These are phyloP conservation scores for Sporothrix dimorphospora DNA, from an alignment of 2,329 filamentous ascomycete species.

Conservation along the genomic window DNA sequence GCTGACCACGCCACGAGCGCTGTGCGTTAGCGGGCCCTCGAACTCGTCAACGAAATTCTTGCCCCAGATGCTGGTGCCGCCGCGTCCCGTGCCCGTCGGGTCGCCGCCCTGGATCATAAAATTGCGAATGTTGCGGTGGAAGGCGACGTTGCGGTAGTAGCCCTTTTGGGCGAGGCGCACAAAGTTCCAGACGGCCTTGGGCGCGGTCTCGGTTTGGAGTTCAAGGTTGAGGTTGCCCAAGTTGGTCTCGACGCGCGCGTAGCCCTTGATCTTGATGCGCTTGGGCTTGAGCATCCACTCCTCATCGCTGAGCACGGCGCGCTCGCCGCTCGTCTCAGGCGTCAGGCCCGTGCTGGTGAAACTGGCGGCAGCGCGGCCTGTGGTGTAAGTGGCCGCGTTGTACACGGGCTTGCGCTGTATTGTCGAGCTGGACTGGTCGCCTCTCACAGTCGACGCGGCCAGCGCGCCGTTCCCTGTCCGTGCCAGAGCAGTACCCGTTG, in stretches of 20 bases:
- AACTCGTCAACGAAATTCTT: slow-evolving; percentile 95
- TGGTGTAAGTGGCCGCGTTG: slow-evolving; percentile 90
- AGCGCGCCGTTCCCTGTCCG: slow-evolving; percentile 52
- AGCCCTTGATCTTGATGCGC: slow-evolving; percentile 86
- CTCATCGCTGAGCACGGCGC: slow-evolving; percentile 86
- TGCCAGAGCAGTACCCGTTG: slow-evolving; percentile 33
- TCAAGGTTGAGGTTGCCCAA: slow-evolving; percentile 85
- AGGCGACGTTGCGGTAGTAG: slow-evolving; percentile 82
- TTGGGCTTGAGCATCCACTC: slow-evolving; percentile 95
- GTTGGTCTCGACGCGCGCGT: slow-evolving; percentile 86
- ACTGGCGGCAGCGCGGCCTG: slow-evolving; percentile 85
- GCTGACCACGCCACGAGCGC: slow-evolving; percentile 74
- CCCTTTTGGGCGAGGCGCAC: slow-evolving; percentile 83
- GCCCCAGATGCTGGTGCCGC: slow-evolving; percentile 90
- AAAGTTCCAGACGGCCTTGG: slow-evolving; percentile 97
- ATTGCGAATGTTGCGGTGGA: slow-evolving; percentile 91
- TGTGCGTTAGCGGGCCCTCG: slow-evolving; percentile 85
- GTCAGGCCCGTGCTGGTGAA: slow-evolving; percentile 95
- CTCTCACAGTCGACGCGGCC: slow-evolving; percentile 47
- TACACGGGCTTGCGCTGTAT: slow-evolving; percentile 56
- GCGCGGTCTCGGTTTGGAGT: slow-evolving; percentile 86
- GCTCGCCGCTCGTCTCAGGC: slow-evolving; percentile 84
- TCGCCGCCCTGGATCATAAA: slow-evolving; percentile 99
- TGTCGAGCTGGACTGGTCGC: slow-evolving; percentile 11
- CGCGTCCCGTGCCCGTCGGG: slow-evolving; percentile 86